Evolutionary conservation across 2,329 filamentous ascomycete genomes (phyloP).

Genomic region (Mycogone perniciosa): DNA sequence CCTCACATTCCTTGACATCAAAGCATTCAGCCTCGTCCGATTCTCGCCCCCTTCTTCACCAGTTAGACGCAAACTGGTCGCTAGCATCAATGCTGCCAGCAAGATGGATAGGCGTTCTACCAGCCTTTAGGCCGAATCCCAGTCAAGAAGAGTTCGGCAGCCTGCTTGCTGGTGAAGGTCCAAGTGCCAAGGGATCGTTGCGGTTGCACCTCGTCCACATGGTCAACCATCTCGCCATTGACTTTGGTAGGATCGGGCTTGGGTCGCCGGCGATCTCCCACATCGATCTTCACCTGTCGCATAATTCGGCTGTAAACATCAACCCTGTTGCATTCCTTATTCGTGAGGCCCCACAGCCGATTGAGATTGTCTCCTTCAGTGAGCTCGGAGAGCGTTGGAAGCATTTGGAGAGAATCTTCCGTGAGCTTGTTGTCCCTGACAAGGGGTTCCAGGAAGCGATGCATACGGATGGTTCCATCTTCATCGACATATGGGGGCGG

Average conservation of each 20-base stretch:
- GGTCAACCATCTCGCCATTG: constrained; percentile 16
- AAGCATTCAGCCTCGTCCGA: too few species aligned
- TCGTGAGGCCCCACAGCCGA: background rate
- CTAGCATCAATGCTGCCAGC: too few species aligned
- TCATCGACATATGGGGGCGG: constrained; percentile 8
- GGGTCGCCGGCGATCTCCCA: background rate
- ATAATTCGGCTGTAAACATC: too few species aligned
- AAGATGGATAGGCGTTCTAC: background rate
- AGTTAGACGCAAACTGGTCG: too few species aligned
- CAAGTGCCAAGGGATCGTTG: background rate
- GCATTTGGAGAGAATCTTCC: constrained; percentile 24
- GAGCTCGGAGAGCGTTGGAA: constrained; percentile 22
- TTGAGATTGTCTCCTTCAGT: background rate
- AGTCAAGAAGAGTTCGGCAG: too few species aligned
- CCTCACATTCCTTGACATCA: too few species aligned
- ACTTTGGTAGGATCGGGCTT: background rate
- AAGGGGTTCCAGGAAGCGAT: constrained; percentile 5
- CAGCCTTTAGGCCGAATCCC: background rate
- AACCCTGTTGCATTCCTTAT: too few species aligned
- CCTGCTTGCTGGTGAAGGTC: too few species aligned
- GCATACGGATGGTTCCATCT: constrained; percentile 13
- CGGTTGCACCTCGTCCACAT: constrained; percentile 18
- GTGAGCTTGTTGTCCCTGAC: constrained; percentile 23
- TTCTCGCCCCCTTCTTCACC: too few species aligned
- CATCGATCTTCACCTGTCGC: background rate